Evolutionary conservation across 75 land plant species (phyloP), one percentile per base, ranked within the genome.

Genomic region (Pinus taeda): DNA sequence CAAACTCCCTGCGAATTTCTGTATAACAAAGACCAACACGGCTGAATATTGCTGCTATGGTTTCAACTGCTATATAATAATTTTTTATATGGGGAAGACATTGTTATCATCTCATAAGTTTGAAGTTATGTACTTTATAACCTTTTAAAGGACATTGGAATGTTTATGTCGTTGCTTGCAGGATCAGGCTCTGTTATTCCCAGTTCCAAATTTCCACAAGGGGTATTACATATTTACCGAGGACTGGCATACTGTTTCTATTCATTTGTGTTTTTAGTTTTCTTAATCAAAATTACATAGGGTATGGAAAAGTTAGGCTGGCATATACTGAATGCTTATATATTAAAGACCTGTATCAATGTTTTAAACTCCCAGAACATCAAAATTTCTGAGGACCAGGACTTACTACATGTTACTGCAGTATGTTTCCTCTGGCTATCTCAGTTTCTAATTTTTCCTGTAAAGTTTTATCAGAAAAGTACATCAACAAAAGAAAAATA

Each of bases 221-320:
- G 72, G 72, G 72, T 69, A 69, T 69, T 42, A 42, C 42, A 53
- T 69, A 69, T 69, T 42, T 69, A 69, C 4, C 8, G 3, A 67
- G 45, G 42, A 37, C n/a, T 18, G 39, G 39, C 21, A 67, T 39
- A 4, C 18, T 4, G 20, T 69, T 69, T n/a, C 11, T 15, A 9
- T 69, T n/a, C 42, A 7, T 42, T 42, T 42, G 21, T 69, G 6
- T 36, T 42, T 22, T 37, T 69, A 20, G 39, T 20, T 11, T 69
- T n/a, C 45, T 69, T 69, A 42, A 69, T 39, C 53, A 69, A 39
- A 9, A 39, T 39, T 49, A 2, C n/a, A 20, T 39, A 65, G 3
- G n/a, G n/a, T 69, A 42, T 42, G 33, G 42, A 42, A 36, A 69
- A n/a, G 22, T 42, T 69, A 39, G 36, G n/a, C 22, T 69, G 72